Evolutionary conservation across 2,329 filamentous ascomycete genomes (phyloP), one percentile per base, ranked within the genome.

Genomic region (Ophiognomonia clavigignenti-juglandacearum): DNA sequence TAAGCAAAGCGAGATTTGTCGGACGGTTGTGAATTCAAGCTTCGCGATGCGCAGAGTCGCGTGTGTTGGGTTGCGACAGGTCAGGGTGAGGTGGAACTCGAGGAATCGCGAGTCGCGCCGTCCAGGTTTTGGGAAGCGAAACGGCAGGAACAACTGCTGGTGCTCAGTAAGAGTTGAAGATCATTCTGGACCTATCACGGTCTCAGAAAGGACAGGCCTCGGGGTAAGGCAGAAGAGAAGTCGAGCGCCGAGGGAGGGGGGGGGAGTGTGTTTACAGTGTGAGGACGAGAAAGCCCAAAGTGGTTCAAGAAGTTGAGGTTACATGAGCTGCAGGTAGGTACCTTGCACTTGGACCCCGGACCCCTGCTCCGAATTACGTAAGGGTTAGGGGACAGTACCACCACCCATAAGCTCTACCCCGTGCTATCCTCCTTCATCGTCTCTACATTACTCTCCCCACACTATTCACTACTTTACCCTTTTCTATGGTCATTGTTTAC

Each of bases 1-100:
- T 56, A 57, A 60, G 67, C 73, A 29, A 44, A 69, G 46, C 37
- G 43, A 7, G 62, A 64, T 45, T 42, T 45, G 26, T 31, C 19
- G 36, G 27, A 18, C 11, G 13, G 20, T 13, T 6, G 32, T 20
- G 19, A 32, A 22, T 27, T 23, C 13, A 36, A 20, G 26, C 13
- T n/a, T 23, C 36, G 27, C 20, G 27, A 26, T 24, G 20, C 36
- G 27, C 36, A 36, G 16, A 19, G 8, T 20, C 16, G 34, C 11
- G 16, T 36, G 34, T 29, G 29, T 29, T 41, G 23, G 22, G 24
- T 22, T 40, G 46, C 24, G 31, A 20, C 20, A 39, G 22, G 29
- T 42, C 34, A 20, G 27, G 29, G 24, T 37, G 22, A 27, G 41
- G 22, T 40, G 13, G 29, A 29, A 23, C 18, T 22, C n/a, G 19